A percentile compares a stretch with the other conserved stretches of the same genome.
These are phyloP conservation scores for Schizopora paradoxa DNA, from an alignment of 1,284 basidiomycete genomes.

Conservation along the genomic window DNA sequence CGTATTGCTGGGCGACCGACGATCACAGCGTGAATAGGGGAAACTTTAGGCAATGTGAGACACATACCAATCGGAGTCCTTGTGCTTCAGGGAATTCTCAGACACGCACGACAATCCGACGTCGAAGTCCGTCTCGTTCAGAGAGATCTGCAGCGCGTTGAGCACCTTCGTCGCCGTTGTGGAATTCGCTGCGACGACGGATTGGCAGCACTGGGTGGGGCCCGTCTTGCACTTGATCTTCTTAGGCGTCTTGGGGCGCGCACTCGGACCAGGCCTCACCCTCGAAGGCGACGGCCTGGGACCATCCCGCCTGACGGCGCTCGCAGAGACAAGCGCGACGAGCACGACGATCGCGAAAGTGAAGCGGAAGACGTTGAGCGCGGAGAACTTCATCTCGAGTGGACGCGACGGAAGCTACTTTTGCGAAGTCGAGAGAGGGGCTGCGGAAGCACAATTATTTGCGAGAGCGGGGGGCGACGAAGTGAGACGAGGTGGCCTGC, in stretches of 20 bases:
- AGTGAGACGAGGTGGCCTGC: too few relatives aligned
- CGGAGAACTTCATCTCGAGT: not conserved
- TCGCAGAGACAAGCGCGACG: not conserved
- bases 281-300: constrained; percentile 3
- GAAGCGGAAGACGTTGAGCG: not conserved
- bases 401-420: too few relatives aligned
- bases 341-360: not conserved
- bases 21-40: too few relatives aligned
- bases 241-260: not conserved
- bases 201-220: constrained; percentile 12
- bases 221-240: constrained; percentile 1
- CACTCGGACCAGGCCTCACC: not conserved
- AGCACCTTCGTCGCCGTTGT: constrained; percentile 3
- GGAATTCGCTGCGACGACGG: constrained; percentile 3
- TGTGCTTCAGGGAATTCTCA: too few relatives aligned
- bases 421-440: too few relatives aligned
- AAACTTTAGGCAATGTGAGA: too few relatives aligned
- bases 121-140: constrained; percentile 7
- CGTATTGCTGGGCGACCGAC: too few relatives aligned
- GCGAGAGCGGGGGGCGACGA: too few relatives aligned
- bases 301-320: not conserved
- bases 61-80: too few relatives aligned
- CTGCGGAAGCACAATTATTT: too few relatives aligned
- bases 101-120: constrained; percentile 11
- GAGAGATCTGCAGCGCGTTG: not conserved